Conservation (phyloP, 73 alveolate species). For the Uronychia setigera region DNA sequence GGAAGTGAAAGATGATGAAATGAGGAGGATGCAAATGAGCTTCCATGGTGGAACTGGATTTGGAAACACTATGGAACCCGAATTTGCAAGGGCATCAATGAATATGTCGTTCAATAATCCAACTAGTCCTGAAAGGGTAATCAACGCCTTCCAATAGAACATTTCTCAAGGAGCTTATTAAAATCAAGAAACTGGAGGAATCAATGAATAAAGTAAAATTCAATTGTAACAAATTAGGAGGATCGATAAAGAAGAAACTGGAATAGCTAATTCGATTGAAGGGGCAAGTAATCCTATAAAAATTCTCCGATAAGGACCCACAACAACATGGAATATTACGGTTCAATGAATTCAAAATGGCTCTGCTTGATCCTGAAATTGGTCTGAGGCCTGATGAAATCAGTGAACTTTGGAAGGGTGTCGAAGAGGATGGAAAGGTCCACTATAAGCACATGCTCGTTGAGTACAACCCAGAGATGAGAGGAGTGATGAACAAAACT, state of each 20-base stretch:
- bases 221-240: not conserved
- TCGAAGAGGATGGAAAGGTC: constrained; percentile 6
- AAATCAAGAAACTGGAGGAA: too few relatives aligned
- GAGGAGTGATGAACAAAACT: not conserved
- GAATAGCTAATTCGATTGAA: not conserved
- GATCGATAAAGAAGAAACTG: not conserved
- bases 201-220: not conserved
- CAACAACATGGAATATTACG: constrained; percentile 64
- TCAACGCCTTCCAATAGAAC: not conserved
- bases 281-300: not conserved
- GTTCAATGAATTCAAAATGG: constrained; percentile 50
- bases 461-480: not conserved
- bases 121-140: not conserved
- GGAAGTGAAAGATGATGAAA: not conserved
- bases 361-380: constrained; percentile 27
- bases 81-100: not conserved
- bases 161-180: not conserved
- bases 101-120: not conserved
- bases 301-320: constrained; percentile 24
- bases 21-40: constrained; percentile 7
- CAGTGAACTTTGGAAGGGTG: constrained; percentile 15
- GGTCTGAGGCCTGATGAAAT: constrained; percentile 38
- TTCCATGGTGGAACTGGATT: constrained; percentile 47
- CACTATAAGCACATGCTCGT: not conserved
- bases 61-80: constrained; percentile 20